Base-by-base conservation (phyloP, 176 grass and related monocot genomes). In the Musa beccarii region DNA sequence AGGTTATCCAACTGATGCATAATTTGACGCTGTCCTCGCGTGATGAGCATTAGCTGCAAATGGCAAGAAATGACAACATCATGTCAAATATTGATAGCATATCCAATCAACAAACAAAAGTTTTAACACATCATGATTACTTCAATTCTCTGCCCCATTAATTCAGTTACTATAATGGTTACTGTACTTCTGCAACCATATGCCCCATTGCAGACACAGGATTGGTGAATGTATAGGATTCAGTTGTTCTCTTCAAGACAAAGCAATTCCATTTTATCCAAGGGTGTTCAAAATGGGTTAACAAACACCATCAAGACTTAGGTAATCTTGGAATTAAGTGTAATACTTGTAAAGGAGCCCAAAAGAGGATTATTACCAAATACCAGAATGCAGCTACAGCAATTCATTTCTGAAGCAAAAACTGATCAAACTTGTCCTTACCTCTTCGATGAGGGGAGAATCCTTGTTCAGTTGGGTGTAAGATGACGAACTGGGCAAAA, bases 1-100 rank as follows among this genome's bases (percentile, higher is more conserved):
- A 99, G 72, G 49, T 92, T 99, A 73, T 99, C 95, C 1, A 99
- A 66, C 82, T 99, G 95, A 70, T 94, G 90, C 80, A 87, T 89
- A 25, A 91, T 81, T 75, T 99, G 95, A 13, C 90, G 86, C 70
- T 99, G 95, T 28, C 95, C 88, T 81, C 86, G 86, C 59, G 88
- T 82, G 75, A 94, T 84, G 70, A 78, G 77, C 76, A 79, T 78
- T 52, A 99, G 78, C 95, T 99, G 85, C 34, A 15, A 34, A 79
- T 22, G 71, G 78, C 23, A 77, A 53, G n/a, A 52, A 53, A 2
- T 23, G 57, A 28, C 52, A 73, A 53, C 9, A 52, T 13, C 63
- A 49, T 21, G 34, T 43, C 4, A 14, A 12, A 68, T 43, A 52
- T 11, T 43, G 34, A 43, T 20, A 72, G 4, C 21, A 53, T 20